These are phyloP conservation scores for Colletotrichum camelliae DNA, from an alignment of 2,329 filamentous ascomycete genomes.

Conservation along the genomic window DNA sequence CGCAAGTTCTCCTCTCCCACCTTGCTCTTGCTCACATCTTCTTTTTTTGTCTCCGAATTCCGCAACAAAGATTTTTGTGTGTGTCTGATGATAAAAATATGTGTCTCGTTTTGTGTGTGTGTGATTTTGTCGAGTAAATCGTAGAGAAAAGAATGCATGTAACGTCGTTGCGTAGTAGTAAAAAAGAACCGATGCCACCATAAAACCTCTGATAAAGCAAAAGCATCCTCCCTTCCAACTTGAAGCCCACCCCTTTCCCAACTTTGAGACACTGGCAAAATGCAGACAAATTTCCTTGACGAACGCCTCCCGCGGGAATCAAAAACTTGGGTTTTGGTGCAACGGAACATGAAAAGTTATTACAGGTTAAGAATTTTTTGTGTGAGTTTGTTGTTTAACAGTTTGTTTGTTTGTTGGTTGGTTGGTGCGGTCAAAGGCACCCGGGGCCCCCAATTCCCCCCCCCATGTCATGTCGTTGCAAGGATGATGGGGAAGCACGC, in stretches of 20 bases:
- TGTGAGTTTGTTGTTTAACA: background rate
- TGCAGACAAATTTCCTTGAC: conserved; percentile 5
- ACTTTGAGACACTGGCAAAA: background rate
- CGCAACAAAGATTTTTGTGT: background rate
- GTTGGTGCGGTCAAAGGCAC: background rate
- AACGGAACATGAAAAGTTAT: conserved; percentile 7
- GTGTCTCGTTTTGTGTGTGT: conserved; percentile 1
- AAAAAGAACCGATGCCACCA: background rate
- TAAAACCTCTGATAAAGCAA: background rate
- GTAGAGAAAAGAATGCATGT: conserved; percentile 6
- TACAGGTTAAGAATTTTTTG: conserved; percentile 5
- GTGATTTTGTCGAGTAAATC: background rate
- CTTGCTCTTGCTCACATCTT: background rate
- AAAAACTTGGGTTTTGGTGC: background rate
- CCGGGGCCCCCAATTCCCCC: background rate
- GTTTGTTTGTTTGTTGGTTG: background rate
- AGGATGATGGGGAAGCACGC: background rate
- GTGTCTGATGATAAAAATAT: background rate
- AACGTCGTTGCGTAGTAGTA: conserved; percentile 1
- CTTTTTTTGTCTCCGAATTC: background rate
- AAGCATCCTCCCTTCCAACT: background rate
- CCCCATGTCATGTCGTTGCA: background rate
- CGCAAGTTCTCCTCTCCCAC: background rate
- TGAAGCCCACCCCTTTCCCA: background rate
- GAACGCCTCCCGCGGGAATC: background rate